phyloP scores from a whole-genome alignment of 225 moss, liverwort and hornwort genomes.

The Straminergon stramineum region DNA sequence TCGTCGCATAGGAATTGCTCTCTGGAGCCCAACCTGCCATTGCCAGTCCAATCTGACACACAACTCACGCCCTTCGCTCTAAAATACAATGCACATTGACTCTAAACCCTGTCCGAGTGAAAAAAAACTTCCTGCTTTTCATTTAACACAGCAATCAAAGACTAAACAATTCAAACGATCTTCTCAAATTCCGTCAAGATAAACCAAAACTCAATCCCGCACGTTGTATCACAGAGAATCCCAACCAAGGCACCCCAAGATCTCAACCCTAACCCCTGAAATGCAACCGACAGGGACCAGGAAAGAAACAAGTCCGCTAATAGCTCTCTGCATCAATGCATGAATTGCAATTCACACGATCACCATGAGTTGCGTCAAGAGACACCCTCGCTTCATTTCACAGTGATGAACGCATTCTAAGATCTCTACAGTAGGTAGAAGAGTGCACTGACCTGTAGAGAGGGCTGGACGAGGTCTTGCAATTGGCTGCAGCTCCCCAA shows the following conservation, averaged over 20 bases:
- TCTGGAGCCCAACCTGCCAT: constrained; percentile 37
- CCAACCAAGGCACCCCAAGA: background rate
- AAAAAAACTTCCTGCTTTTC: background rate
- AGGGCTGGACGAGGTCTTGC: background rate
- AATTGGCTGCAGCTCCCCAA: background rate
- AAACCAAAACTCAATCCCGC: too few relatives aligned
- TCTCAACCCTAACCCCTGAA: background rate
- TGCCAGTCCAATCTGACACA: constrained; percentile 6
- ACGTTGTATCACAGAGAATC: too few relatives aligned
- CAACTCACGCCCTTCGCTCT: background rate
- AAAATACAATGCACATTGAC: background rate
- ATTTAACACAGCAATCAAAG: background rate
- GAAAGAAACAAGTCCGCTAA: background rate
- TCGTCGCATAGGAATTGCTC: constrained; percentile 30
- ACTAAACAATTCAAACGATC: background rate
- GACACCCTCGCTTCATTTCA: background rate
- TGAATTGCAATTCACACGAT: background rate
- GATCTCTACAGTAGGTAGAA: too few relatives aligned
- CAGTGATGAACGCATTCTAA: background rate
- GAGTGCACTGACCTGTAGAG: background rate
- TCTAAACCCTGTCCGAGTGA: background rate
- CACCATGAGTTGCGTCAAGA: background rate
- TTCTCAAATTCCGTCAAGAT: background rate
- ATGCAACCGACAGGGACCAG: background rate
- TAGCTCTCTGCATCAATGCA: too few relatives aligned